These are phyloP conservation scores for Curvularia hawaiiensis DNA, from an alignment of 2,329 filamentous ascomycete genomes.

Conservation along the genomic window DNA sequence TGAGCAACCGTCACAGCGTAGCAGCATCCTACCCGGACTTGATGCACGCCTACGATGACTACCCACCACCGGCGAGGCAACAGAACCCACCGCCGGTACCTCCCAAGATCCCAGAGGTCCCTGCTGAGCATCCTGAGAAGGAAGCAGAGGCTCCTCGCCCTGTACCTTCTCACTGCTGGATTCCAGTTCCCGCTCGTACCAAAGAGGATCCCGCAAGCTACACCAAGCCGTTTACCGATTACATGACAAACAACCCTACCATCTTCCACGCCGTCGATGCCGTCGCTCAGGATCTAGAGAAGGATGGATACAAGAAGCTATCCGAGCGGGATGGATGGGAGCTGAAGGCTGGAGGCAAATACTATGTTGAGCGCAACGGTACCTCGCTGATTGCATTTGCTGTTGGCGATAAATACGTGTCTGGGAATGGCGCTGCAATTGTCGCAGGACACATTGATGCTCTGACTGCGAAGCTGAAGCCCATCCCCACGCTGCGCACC, in stretches of 20 bases:
- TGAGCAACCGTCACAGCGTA: conserved; percentile 38
- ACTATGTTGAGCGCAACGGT: conserved; percentile 85
- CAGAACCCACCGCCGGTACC: conserved; percentile 46
- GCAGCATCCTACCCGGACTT: conserved; percentile 37
- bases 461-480: conserved; percentile 87
- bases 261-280: conserved; percentile 88
- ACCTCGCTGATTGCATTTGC: conserved; percentile 85
- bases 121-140: conserved; percentile 8
- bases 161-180: conserved; percentile 26
- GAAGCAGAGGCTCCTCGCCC: conserved; percentile 13
- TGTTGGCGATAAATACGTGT: conserved; percentile 78
- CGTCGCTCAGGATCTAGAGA: conserved; percentile 73
- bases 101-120: conserved; percentile 43
- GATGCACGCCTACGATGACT: conserved; percentile 42
- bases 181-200: conserved; percentile 20
- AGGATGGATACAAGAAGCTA: conserved; percentile 78
- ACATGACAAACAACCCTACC: conserved; percentile 88
- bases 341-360: conserved; percentile 81
- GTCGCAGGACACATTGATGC: conserved; percentile 93
- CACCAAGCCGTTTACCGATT: conserved; percentile 83
- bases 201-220: conserved; percentile 56
- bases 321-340: conserved; percentile 83
- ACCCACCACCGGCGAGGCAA: conserved; percentile 18
- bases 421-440: conserved; percentile 86
- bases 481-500: conserved; percentile 81